These are phyloP conservation scores for Trichophyton schoenleinii DNA, from an alignment of 2,329 filamentous ascomycete species.

Conservation along the genomic window DNA sequence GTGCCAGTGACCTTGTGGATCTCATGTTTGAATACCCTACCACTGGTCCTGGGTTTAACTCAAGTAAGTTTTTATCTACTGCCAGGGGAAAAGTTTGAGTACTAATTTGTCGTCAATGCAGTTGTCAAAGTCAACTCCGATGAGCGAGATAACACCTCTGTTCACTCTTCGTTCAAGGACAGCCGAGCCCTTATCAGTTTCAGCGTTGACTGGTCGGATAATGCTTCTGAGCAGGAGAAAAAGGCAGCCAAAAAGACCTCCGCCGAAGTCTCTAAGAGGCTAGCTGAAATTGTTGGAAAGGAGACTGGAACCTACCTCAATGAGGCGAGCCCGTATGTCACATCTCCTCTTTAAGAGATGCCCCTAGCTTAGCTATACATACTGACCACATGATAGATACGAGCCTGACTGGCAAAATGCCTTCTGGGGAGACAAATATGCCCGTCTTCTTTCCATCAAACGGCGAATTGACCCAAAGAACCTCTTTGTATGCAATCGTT, in stretches of 20 bases:
- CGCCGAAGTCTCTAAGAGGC: constrained; percentile 18
- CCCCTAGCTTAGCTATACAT: background rate
- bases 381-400: constrained; percentile 12
- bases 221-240: constrained; percentile 18
- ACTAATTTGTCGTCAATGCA: background rate
- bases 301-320: constrained; percentile 20
- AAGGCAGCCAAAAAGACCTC: constrained; percentile 14
- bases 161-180: constrained; percentile 19
- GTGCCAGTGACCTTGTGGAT: constrained; percentile 18
- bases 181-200: constrained; percentile 19
- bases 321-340: constrained; percentile 14
- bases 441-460: constrained; percentile 36
- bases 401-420: constrained; percentile 22
- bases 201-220: constrained; percentile 19
- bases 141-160: constrained; percentile 20
- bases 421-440: constrained; percentile 32
- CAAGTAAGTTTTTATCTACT: constrained; percentile 15
- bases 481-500: constrained; percentile 39
- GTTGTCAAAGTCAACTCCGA: constrained; percentile 21
- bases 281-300: constrained; percentile 19
- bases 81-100: background rate
- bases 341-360: background rate
- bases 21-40: constrained; percentile 18
- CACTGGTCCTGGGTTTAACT: constrained; percentile 19
- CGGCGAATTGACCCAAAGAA: constrained; percentile 35